Conservation (phyloP, 2,329 filamentous ascomycete species). For the Sphaerulina populicola region DNA sequence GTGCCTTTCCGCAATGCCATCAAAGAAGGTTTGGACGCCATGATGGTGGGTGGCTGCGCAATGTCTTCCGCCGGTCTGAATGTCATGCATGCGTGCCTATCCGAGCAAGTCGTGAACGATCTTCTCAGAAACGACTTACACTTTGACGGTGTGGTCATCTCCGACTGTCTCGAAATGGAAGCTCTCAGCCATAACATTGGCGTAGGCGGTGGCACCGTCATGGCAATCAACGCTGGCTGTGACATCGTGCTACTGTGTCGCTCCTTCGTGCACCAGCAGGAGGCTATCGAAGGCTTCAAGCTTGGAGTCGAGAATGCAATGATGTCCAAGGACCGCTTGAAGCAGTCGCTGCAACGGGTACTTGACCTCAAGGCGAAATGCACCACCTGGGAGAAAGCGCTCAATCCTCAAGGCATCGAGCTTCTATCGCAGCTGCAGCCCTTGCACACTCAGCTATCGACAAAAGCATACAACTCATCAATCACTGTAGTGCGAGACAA, state of each 20-base stretch:
- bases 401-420: conserved; percentile 74
- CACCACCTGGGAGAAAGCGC: conserved; percentile 81
- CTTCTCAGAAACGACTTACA: conserved; percentile 78
- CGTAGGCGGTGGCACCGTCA: conserved; percentile 92
- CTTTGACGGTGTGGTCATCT: conserved; percentile 87
- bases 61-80: conserved; percentile 89
- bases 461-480: conserved; percentile 79
- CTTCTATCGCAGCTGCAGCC: conserved; percentile 74
- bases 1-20: conserved; percentile 90
- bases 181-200: conserved; percentile 90
- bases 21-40: conserved; percentile 74
- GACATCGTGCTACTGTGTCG: conserved; percentile 84
- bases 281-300: conserved; percentile 83
- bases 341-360: conserved; percentile 70
- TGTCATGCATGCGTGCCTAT: conserved; percentile 89
- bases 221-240: conserved; percentile 94
- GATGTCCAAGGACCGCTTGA: conserved; percentile 70
- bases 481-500: conserved; percentile 90
- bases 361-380: conserved; percentile 73
- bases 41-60: conserved; percentile 92
- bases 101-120: conserved; percentile 86
- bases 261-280: conserved; percentile 78
- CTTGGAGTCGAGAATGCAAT: conserved; percentile 84
- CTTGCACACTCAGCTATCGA: conserved; percentile 70
- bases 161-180: conserved; percentile 94